Conservation (phyloP, 129 eudicot species). For the Oenanthe sinensis region DNA sequence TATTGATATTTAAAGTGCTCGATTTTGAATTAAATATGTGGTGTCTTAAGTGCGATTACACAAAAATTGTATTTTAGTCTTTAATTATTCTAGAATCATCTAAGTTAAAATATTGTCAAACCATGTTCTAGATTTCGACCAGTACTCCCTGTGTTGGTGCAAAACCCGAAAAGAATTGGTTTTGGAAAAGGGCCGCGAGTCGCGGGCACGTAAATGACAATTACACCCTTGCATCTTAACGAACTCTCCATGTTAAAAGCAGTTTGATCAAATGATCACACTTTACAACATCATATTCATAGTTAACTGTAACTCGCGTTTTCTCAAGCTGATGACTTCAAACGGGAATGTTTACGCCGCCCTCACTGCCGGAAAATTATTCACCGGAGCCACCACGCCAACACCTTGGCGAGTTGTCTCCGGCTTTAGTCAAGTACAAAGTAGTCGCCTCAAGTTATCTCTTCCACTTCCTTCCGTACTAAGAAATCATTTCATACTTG, state of each 20-base stretch:
- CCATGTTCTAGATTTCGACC: not conserved
- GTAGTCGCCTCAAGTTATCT: slow-evolving; percentile 44
- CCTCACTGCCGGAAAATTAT: slow-evolving; percentile 5
- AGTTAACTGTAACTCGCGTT: not conserved
- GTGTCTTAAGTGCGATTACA: too few species aligned
- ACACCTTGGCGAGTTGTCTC: slow-evolving; percentile 31
- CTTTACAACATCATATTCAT: not conserved
- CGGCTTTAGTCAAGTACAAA: slow-evolving; percentile 64
- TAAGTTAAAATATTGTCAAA: not conserved
- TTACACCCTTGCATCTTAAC: slow-evolving; percentile 1
- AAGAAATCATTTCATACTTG: slow-evolving; percentile 38
- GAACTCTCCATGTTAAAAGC: slow-evolving; percentile 13
- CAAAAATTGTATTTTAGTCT: too few species aligned
- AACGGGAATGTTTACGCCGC: slow-evolving; percentile 11
- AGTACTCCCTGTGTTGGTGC: not conserved
- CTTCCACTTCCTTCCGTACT: slow-evolving; percentile 74
- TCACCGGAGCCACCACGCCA: not conserved
- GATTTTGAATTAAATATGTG: too few species aligned
- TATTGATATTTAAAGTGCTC: too few species aligned
- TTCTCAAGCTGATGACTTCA: slow-evolving; percentile 5
- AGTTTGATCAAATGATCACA: not conserved
- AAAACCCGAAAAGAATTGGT: not conserved
- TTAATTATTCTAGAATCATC: not conserved
- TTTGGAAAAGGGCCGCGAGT: slow-evolving; percentile 8
- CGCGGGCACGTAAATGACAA: not conserved